Base-by-base conservation (phyloP, 371 early-diverging fungal genomes). In the Mucor plumbeus region DNA sequence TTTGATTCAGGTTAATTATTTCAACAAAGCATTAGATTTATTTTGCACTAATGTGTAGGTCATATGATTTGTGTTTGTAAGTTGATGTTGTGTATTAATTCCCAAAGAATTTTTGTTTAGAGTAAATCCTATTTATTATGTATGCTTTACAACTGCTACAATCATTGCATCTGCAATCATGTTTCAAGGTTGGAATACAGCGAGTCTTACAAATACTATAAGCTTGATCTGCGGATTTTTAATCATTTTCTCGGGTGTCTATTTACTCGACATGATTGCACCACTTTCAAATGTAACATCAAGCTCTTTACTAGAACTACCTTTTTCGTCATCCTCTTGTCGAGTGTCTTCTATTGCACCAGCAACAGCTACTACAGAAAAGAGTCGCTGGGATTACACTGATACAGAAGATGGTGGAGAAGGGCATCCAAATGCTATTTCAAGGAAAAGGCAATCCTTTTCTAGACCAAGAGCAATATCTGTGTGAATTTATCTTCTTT, bases 21-120 rank as follows among this genome's bases (percentile, higher is more conserved):
- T 97, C 68, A 97, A 97, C 86, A 97, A 97, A 80, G 96, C 97
- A n/a, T 79, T 97, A 39, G 95, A 94, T 70, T 75, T 87, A 57
- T 97, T 94, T 68, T 91, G 91, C 21, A 95, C 96, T 48, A 95
- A 94, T 73, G 76, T 92, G 87, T 87, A 81, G 77, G 84, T 72
- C 55, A 55, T 55, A 55, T 55, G 55, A 55, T 55, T 3, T n/a
- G n/a, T 34, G 14, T 19, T 26, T 44, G 44, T n/a, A 7, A n/a
- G n/a, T 55, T 33, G 26, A 11, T 21, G 17, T 26, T 21, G 13
- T 50, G 26, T 21, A 21, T 19, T 50, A 50, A 50, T 21, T 26
- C 17, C 50, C 11, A n/a, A 50, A 50, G 50, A 26, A 35, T 17
- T 54, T 19, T 21, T 19, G 31, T 21, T n/a, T 67, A 84, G 83